These are phyloP conservation scores for Penicillium dipodomyicola DNA, from an alignment of 495 filamentous ascomycete species.

Conservation along the genomic window DNA sequence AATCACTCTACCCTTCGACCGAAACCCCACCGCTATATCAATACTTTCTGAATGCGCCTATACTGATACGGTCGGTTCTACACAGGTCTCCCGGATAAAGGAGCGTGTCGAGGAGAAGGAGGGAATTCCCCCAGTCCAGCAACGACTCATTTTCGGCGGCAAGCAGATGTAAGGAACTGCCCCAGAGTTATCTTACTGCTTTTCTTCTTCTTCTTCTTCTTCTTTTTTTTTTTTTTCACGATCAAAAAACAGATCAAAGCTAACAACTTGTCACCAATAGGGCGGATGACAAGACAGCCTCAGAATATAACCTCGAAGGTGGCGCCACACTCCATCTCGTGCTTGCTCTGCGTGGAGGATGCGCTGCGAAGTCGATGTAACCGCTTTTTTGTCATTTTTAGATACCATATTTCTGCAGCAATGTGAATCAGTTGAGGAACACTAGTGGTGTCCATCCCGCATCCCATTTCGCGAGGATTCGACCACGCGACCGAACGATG, in stretches of 20 bases:
- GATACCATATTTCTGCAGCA: conserved; percentile 29
- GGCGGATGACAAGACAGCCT: conserved; percentile 85
- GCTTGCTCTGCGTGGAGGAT: conserved; percentile 83
- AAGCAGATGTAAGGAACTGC: conserved; percentile 84
- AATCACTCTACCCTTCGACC: background rate
- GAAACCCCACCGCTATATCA: background rate
- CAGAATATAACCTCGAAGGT: conserved; percentile 84
- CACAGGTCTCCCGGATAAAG: conserved; percentile 88
- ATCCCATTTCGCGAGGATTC: background rate
- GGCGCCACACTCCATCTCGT: conserved; percentile 94
- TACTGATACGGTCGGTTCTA: background rate
- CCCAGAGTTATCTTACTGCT: background rate
- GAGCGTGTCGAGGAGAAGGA: conserved; percentile 99
- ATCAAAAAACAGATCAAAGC: background rate
- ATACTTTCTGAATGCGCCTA: background rate
- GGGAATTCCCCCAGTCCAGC: conserved; percentile 95
- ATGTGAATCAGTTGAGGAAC: conserved; percentile 14
- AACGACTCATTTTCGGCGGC: conserved; percentile 91
- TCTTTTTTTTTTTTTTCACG: too few species aligned
- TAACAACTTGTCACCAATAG: conserved; percentile 41
- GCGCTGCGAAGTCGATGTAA: conserved; percentile 16
- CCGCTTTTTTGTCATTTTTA: conserved; percentile 15
- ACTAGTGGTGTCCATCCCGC: background rate
- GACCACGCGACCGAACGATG: background rate
- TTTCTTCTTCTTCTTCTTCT: too few species aligned